Conservation (phyloP, 2,329 filamentous ascomycete genomes). For the Pseudonectria buxi region DNA sequence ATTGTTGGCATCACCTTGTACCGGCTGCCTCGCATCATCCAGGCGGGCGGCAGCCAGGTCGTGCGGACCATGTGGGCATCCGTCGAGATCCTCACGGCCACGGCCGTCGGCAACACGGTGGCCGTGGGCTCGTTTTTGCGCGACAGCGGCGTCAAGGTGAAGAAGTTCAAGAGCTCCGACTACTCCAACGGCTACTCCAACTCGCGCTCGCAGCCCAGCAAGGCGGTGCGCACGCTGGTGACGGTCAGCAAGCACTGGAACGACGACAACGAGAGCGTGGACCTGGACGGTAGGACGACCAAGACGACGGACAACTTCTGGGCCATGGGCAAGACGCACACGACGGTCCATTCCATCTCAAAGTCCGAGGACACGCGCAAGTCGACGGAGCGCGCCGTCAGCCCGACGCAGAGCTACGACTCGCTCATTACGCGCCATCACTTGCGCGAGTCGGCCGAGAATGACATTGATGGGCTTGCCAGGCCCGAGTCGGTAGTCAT, state of each 20-base stretch:
- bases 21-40: slow-evolving; percentile 67
- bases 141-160: slow-evolving; percentile 79
- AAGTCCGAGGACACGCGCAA: slow-evolving; percentile 14
- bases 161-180: slow-evolving; percentile 62
- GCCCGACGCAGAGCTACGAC: slow-evolving; percentile 23
- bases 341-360: slow-evolving; percentile 12
- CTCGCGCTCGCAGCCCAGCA: slow-evolving; percentile 16
- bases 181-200: slow-evolving; percentile 21
- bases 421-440: slow-evolving; percentile 20
- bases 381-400: slow-evolving; percentile 12
- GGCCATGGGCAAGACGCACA: slow-evolving; percentile 14
- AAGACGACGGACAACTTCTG: slow-evolving; percentile 21
- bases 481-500: slow-evolving; percentile 12
- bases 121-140: slow-evolving; percentile 85
- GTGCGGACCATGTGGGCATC: slow-evolving; percentile 81
- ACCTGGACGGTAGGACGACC: slow-evolving; percentile 9
- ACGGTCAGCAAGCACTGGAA: slow-evolving; percentile 6
- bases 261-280: slow-evolving; percentile 19
- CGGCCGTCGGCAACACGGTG: slow-evolving; percentile 75
- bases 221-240: slow-evolving; percentile 11
- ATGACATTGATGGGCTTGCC: slow-evolving; percentile 1
- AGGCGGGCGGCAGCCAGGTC: slow-evolving; percentile 63
- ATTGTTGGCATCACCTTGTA: slow-evolving; percentile 72
- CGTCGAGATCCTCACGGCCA: slow-evolving; percentile 78
- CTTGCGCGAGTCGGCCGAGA: slow-evolving; percentile 11